phyloP scores from a whole-genome alignment of 805 yeast species.

The Candida chauliodis region DNA sequence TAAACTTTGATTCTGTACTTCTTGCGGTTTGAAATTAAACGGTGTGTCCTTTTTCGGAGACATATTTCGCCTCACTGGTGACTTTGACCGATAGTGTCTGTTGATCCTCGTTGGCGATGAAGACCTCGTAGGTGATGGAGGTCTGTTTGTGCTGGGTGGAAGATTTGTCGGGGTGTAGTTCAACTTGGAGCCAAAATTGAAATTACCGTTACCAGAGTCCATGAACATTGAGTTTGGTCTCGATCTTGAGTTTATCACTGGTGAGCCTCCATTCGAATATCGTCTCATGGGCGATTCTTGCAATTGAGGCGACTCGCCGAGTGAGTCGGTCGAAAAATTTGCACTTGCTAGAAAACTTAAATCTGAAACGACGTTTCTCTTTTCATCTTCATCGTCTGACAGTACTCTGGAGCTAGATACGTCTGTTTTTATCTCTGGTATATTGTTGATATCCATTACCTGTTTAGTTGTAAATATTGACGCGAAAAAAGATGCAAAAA shows the following conservation, averaged over 20 bases:
- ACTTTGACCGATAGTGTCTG: constrained; percentile 27
- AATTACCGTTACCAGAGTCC: constrained; percentile 19
- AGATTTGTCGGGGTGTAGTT: constrained; percentile 1
- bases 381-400: constrained; percentile 4
- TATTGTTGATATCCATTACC: neutral
- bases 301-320: constrained; percentile 9
- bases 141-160: constrained; percentile 10
- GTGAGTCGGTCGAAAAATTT: constrained; percentile 38
- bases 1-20: constrained; percentile 29
- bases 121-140: constrained; percentile 27
- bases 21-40: constrained; percentile 63
- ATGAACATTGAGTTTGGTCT: constrained; percentile 37
- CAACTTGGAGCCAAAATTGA: constrained; percentile 12
- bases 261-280: constrained; percentile 19
- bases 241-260: constrained; percentile 16
- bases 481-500: neutral
- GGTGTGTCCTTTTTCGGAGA: constrained; percentile 40
- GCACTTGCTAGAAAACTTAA: constrained; percentile 32
- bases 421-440: too few species aligned
- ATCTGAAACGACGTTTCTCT: constrained; percentile 14
- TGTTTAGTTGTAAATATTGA: neutral
- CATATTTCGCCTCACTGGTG: constrained; percentile 24
- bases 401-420: neutral
- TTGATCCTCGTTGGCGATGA: constrained; percentile 24
- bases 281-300: constrained; percentile 12